Conservation (phyloP, 2,329 filamentous ascomycete genomes). For the Fusarium torulosum region DNA sequence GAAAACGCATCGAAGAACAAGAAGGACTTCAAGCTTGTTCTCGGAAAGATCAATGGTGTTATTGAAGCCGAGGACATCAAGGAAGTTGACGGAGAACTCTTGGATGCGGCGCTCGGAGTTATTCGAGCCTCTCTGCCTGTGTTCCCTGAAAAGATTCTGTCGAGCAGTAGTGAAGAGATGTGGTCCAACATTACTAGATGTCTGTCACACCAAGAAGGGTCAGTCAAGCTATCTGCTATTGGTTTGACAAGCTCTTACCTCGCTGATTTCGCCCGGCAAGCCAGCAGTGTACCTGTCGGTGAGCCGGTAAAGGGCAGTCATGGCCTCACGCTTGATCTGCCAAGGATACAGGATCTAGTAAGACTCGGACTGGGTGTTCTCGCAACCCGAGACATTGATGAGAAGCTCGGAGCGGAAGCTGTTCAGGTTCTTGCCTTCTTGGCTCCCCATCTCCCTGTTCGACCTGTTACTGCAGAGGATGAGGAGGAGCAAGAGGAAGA, state of each 20-base stretch:
- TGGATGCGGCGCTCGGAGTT: slow-evolving; percentile 79
- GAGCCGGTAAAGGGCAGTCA: slow-evolving; percentile 76
- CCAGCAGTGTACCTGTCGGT: slow-evolving; percentile 59
- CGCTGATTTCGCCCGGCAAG: slow-evolving; percentile 78
- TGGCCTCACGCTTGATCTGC: slow-evolving; percentile 75
- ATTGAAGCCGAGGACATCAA: slow-evolving; percentile 67
- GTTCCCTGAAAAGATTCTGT: slow-evolving; percentile 73
- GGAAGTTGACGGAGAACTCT: slow-evolving; percentile 74
- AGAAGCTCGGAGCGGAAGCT: slow-evolving; percentile 81
- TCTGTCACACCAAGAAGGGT: slow-evolving; percentile 77
- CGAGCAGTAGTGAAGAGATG: slow-evolving; percentile 69
- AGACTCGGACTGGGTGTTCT: slow-evolving; percentile 66
- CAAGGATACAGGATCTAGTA: slow-evolving; percentile 72
- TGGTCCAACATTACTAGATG: slow-evolving; percentile 79
- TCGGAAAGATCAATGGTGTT: slow-evolving; percentile 65
- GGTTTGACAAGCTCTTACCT: slow-evolving; percentile 83
- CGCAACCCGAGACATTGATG: slow-evolving; percentile 72
- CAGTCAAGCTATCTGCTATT: slow-evolving; percentile 82
- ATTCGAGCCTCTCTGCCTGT: slow-evolving; percentile 75
- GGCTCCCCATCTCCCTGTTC: slow-evolving; percentile 65
- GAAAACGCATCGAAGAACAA: slow-evolving; percentile 69
- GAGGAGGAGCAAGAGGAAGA: slow-evolving; percentile 58
- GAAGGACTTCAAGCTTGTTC: slow-evolving; percentile 75
- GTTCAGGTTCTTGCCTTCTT: slow-evolving; percentile 88
- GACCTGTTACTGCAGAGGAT: slow-evolving; percentile 55